Percentiles rank a stretch among this genome's conserved stretches.
Evolutionary conservation across 371 early-diverging fungal species (phyloP).

Genomic region (Sanchytrium tribonematis): DNA sequence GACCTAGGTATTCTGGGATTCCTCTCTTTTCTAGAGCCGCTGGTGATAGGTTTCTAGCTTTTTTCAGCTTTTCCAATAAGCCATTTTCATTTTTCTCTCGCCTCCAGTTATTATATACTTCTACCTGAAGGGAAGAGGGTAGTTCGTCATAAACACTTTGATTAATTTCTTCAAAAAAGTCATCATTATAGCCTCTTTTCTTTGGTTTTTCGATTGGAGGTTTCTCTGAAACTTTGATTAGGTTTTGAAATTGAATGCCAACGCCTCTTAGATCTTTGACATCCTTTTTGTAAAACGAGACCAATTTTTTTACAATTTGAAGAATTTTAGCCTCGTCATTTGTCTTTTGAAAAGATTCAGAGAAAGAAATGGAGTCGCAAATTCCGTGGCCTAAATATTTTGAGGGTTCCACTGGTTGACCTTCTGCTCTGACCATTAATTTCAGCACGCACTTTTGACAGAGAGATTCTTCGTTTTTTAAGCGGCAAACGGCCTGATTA

Average conservation of each 20-base stretch:
- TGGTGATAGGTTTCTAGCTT: neutral
- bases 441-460: neutral
- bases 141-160: neutral
- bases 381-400: neutral
- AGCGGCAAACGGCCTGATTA: conserved; percentile 9
- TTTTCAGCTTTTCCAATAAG: neutral
- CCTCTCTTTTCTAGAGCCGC: neutral
- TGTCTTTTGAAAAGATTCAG: neutral
- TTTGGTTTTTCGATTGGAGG: no score
- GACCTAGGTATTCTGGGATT: neutral
- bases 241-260: neutral
- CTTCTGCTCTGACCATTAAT: neutral
- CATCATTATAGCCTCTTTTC: neutral
- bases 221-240: no score
- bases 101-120: neutral
- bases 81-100: neutral
- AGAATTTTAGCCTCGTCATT: neutral
- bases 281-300: neutral
- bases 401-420: neutral
- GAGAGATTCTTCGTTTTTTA: neutral
- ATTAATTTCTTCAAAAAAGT: neutral
- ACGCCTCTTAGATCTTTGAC: neutral
- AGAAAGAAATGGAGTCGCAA: neutral
- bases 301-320: neutral
- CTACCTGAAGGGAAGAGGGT: neutral